Percentiles rank a stretch among this genome's conserved stretches.
These are phyloP conservation scores for Papiliotrema fonsecae DNA, from an alignment of 1,284 basidiomycete genomes.

Conservation along the genomic window DNA sequence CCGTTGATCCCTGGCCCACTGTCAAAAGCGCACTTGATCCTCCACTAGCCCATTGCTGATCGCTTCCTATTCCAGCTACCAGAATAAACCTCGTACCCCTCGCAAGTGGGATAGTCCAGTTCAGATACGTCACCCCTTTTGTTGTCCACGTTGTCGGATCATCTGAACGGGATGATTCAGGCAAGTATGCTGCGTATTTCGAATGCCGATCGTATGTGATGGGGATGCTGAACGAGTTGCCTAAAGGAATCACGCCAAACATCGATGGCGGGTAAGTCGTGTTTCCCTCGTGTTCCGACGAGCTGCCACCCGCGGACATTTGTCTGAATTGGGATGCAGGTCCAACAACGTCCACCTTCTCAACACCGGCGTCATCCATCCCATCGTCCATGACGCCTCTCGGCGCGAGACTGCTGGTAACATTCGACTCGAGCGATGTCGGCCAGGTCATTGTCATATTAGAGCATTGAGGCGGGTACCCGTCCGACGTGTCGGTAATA, in stretches of 20 bases:
- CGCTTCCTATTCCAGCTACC: constrained; percentile 42
- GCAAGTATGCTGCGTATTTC: constrained; percentile 28
- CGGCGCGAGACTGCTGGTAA: constrained; percentile 8
- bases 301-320: not conserved
- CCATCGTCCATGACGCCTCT: not conserved
- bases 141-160: constrained; percentile 36
- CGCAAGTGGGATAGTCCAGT: constrained; percentile 41
- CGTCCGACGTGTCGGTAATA: constrained; percentile 20
- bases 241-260: constrained; percentile 45
- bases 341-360: not conserved
- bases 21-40: constrained; percentile 41
- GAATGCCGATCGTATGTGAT: constrained; percentile 31
- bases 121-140: constrained; percentile 36
- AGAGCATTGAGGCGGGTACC: constrained; percentile 40
- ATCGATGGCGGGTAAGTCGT: constrained; percentile 42
- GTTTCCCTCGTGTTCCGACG: constrained; percentile 30
- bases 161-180: constrained; percentile 25
- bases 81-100: constrained; percentile 46
- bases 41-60: constrained; percentile 42
- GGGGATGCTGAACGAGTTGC: constrained; percentile 43
- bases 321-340: not conserved
- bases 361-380: not conserved
- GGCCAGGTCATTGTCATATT: constrained; percentile 44
- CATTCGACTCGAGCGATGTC: constrained; percentile 35
- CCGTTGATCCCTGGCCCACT: constrained; percentile 37